phyloP scores from a whole-genome alignment of 2,329 filamentous ascomycete species.

The Emydomyces testavorans region DNA sequence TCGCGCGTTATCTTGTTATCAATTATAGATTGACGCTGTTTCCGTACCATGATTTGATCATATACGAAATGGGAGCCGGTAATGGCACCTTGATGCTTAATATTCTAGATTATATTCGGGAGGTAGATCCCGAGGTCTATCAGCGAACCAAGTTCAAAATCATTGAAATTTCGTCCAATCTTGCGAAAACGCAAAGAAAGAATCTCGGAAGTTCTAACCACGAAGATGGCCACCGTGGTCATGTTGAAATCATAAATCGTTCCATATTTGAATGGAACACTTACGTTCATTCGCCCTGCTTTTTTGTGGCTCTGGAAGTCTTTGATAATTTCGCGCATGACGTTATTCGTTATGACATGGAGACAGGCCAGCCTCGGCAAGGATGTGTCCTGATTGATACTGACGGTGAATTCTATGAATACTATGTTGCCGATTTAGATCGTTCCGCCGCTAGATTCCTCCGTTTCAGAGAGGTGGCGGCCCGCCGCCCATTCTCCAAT shows the following conservation, averaged over 20 bases:
- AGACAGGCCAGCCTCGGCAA: constrained; percentile 72
- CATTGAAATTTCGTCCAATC: constrained; percentile 80
- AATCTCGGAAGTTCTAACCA: constrained; percentile 57
- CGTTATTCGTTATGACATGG: constrained; percentile 75
- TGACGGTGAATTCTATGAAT: constrained; percentile 85
- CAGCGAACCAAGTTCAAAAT: constrained; percentile 86
- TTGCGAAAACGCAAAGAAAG: constrained; percentile 65
- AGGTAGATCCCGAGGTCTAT: constrained; percentile 82
- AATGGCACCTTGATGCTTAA: constrained; percentile 98
- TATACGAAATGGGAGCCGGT: constrained; percentile 97
- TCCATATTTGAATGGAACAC: constrained; percentile 90
- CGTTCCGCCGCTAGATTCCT: constrained; percentile 73
- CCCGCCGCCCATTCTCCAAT: constrained; percentile 33
- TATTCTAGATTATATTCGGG: constrained; percentile 90
- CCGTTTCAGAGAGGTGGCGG: constrained; percentile 67
- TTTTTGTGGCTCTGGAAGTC: constrained; percentile 95
- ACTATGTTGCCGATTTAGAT: constrained; percentile 72
- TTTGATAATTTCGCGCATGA: constrained; percentile 99
- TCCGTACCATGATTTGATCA: constrained; percentile 90
- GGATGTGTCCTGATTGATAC: constrained; percentile 76
- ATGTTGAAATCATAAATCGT: constrained; percentile 87
- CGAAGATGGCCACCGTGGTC: constrained; percentile 63
- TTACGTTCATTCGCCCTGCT: constrained; percentile 84
- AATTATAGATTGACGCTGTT: constrained; percentile 93
- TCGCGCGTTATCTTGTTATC: constrained; percentile 87